Base-by-base conservation (phyloP, 208 protist species). In the Acanthamoeba lenticulata region DNA sequence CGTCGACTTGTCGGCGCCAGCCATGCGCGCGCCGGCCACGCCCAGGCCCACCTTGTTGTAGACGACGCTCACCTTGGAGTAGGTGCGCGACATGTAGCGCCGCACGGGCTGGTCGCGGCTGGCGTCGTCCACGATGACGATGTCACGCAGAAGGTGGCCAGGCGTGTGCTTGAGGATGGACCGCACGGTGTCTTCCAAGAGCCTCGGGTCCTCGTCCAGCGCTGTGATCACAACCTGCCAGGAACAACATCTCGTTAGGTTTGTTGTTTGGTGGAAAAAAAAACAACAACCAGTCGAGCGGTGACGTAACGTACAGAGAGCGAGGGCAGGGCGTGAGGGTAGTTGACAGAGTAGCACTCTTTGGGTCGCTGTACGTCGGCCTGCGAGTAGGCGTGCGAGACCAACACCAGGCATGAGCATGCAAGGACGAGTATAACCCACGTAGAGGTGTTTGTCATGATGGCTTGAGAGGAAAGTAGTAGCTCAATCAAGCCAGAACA, bases 91-190 rank as follows among this genome's bases (percentile, higher is more conserved):
- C 72, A 83, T 83, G 42, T 83, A 83, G 34, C 72, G 72, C 15
- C 72, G 34, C 40, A 83, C 72, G 40, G 72, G 72, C 40, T 83
- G 72, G 42, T 83, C 72, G 34, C 72, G 72, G 29, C 72, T 83
- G 72, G 72, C 72, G 21, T 83, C 72, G 42, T 83, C 72, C 0
- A 83, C 72, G 38, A 83, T 83, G 36, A 49, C 42, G 72, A 83
- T 83, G 72, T 83, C 72, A n/a, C 40, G 72, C 72, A 83, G 72
- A 11, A 83, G 72, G 42, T 83, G 72, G 72, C 40, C 38, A 2
- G 72, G 72, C 40, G 72, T 83, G 40, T 83, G 72, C 72, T 52
- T 83, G 72, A 83, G 34, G 38, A 83, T 49, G n/a, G 72, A 83
- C 0, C 72, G 72, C 21, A 83, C 72, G 7, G 72, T 83, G 72